Conservation (phyloP, 176 grass and related monocot genomes). For the Eragrostis curvula region DNA sequence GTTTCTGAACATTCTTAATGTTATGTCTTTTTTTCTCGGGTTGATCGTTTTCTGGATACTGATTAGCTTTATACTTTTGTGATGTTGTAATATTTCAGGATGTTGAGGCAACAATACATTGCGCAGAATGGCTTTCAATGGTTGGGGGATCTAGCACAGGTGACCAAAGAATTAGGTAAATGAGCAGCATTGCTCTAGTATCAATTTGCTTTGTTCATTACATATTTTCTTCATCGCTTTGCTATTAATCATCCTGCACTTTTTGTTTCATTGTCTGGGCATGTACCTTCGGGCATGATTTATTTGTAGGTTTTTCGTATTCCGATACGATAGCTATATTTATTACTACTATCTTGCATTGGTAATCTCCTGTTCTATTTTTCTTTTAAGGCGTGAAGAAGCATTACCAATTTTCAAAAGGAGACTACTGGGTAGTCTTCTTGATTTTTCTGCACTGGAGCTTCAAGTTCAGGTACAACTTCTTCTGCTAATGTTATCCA, state of each 20-base stretch:
- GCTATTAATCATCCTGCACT: neutral
- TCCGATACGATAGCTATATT: slow-evolving; percentile 16
- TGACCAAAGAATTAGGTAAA: slow-evolving; percentile 73
- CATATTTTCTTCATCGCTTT: slow-evolving; percentile 16
- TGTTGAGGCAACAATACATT: slow-evolving; percentile 95
- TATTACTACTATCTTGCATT: slow-evolving; percentile 7
- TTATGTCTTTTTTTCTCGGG: slow-evolving; percentile 10
- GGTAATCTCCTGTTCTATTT: slow-evolving; percentile 34
- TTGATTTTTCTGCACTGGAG: slow-evolving; percentile 94
- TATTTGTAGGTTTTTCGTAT: slow-evolving; percentile 9
- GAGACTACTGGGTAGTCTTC: slow-evolving; percentile 73
- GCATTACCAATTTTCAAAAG: slow-evolving; percentile 96
- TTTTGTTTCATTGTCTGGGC: slow-evolving; percentile 36
- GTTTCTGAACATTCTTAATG: slow-evolving; percentile 16
- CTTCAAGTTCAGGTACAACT: slow-evolving; percentile 89
- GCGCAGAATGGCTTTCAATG: slow-evolving; percentile 97
- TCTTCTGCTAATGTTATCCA: slow-evolving; percentile 11
- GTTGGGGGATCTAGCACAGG: slow-evolving; percentile 96
- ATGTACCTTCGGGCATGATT: slow-evolving; percentile 9
- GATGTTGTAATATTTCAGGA: slow-evolving; percentile 58
- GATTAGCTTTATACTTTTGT: slow-evolving; percentile 12
- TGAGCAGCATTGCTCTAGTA: slow-evolving; percentile 12
- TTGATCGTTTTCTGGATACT: slow-evolving; percentile 28
- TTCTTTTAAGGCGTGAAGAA: slow-evolving; percentile 85
- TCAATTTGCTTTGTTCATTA: slow-evolving; percentile 17